Percentiles rank a stretch among this genome's conserved stretches.
Evolutionary conservation across 2,329 filamentous ascomycete species (phyloP).

Genomic region (Pseudocercospora fijiensis): DNA sequence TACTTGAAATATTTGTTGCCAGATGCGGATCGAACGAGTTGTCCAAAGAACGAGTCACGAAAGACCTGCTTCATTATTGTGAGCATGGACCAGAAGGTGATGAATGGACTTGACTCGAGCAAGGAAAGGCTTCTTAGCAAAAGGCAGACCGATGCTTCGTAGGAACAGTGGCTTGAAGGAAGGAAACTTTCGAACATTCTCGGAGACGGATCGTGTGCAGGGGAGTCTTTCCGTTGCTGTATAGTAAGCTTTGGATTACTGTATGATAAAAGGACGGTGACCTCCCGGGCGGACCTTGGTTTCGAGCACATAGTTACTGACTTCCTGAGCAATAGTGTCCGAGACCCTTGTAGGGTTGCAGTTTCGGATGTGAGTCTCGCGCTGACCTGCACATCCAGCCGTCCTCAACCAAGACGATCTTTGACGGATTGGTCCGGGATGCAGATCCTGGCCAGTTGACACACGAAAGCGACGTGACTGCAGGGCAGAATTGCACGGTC

Average conservation of each 20-base stretch:
- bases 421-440: not conserved
- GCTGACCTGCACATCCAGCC: not conserved
- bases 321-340: not conserved
- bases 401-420: not conserved
- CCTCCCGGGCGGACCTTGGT: not conserved
- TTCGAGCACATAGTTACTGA: not conserved
- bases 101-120: not conserved
- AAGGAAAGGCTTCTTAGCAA: not conserved
- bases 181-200: not conserved
- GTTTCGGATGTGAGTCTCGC: not conserved
- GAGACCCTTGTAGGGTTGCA: not conserved
- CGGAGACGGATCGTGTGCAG: not conserved
- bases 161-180: not conserved
- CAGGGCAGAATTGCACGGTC: not conserved
- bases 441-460: not conserved
- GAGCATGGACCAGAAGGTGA: not conserved
- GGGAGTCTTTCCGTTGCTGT: not conserved
- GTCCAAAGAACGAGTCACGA: slow-evolving; percentile 11
- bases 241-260: not conserved
- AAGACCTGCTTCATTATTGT: not conserved
- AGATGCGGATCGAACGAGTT: not conserved
- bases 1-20: slow-evolving; percentile 1
- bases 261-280: not conserved
- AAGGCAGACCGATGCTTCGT: not conserved
- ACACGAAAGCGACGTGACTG: not conserved